Evolutionary conservation across 768 basidiomycete genomes (phyloP), one percentile per base, ranked within the genome.

Genomic region (Phlebiopsis flavidoalba): DNA sequence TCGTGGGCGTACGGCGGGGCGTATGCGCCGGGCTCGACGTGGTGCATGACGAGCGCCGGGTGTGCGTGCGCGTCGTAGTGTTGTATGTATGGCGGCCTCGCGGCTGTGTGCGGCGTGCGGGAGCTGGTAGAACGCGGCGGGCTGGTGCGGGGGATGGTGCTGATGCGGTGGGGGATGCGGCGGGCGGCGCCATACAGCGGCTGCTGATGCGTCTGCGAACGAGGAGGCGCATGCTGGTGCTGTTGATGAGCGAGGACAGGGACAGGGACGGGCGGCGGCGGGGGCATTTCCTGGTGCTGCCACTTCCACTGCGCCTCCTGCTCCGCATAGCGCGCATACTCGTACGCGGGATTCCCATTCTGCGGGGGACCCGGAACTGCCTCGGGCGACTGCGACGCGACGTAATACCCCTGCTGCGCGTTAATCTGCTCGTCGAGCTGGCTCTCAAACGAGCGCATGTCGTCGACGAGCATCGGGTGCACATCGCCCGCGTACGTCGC

Each of bases 381-480:
- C 40, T 43, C 40, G 3, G 40, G 40, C 3, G 40, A 43, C 12
- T 17, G 4, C n/a, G 52, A n/a, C 40, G 15, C 12, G 24, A 14
- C 37, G 55, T 26, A n/a, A 62, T 62, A 62, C 59, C 64, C 55
- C 48, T 65, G 58, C 22, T 60, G 59, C 33, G 64, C 54, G 33
- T 61, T 49, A 37, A 72, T 71, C 61, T 73, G 73, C 43, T 60
- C 67, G 43, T 72, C 67, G 37, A 72, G 61, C 50, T 69, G 61
- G 0, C 67, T 66, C 31, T 72, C 68, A 58, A 75, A 73, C 33
- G 68, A 53, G 46, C 61, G 61, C 60, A 74, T 59, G 59, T 73
- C 67, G 37, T 74, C 71, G 7, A 72, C 65, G 17, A 74, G 69
- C 59, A 69, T 64, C 7, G 74, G 70, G 26, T 75, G 74, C 40